Percentiles rank a stretch among this genome's conserved stretches.
phyloP scores from a whole-genome alignment of 2,329 filamentous ascomycete genomes.

The Aspergillus fructus region DNA sequence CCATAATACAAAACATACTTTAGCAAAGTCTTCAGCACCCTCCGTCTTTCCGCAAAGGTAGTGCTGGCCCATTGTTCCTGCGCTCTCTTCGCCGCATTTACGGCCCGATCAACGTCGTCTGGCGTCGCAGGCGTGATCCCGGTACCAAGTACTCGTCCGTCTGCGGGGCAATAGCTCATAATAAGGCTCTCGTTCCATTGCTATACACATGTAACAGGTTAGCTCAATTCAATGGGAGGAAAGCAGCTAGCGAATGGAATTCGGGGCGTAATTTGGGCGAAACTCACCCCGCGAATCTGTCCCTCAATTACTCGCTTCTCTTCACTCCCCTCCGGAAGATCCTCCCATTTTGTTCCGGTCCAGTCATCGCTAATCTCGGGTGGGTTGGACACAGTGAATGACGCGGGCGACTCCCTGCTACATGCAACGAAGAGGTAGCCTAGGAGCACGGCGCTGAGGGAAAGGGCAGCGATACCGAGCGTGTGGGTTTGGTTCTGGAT shows the following conservation, averaged over 20 bases:
- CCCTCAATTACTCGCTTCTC: constrained; percentile 37
- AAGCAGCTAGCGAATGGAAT: background rate
- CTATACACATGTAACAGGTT: constrained; percentile 21
- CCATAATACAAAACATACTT: background rate
- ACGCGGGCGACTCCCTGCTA: constrained; percentile 33
- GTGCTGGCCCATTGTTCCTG: constrained; percentile 77
- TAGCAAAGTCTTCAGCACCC: constrained; percentile 73
- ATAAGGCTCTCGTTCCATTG: constrained; percentile 41
- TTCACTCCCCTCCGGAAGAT: constrained; percentile 25
- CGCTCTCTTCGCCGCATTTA: constrained; percentile 70
- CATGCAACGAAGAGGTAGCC: constrained; percentile 32
- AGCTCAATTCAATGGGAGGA: background rate
- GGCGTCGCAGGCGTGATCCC: constrained; percentile 68
- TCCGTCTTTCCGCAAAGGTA: constrained; percentile 72
- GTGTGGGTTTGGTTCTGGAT: constrained; percentile 22
- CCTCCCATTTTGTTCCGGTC: constrained; percentile 36
- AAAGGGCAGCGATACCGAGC: constrained; percentile 28
- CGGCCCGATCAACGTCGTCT: constrained; percentile 74
- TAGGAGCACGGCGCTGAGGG: constrained; percentile 31
- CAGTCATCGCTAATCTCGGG: constrained; percentile 33
- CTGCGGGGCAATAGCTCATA: constrained; percentile 69
- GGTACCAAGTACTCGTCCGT: constrained; percentile 73
- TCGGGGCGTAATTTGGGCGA: background rate
- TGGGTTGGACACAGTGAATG: constrained; percentile 40
- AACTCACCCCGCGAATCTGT: constrained; percentile 41